Base-by-base conservation (phyloP, 176 grass and related monocot species). In the Echinochloa phyllopogon region DNA sequence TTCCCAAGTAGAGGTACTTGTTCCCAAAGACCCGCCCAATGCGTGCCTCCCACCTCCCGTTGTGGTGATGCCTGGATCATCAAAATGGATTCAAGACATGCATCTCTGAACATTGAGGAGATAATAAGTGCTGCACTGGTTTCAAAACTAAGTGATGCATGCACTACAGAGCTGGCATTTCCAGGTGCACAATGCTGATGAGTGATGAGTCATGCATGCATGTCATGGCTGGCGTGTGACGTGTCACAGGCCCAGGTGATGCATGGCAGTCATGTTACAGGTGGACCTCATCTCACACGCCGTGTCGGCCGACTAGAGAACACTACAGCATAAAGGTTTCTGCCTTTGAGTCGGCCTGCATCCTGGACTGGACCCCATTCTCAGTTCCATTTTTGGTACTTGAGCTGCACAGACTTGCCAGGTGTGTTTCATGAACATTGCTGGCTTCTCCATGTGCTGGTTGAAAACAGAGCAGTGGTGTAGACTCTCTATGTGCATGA, bases 1-100 rank as follows among this genome's bases (percentile, higher is more conserved):
- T 98, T 77, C 96, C 96, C 56, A 98, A 36, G 74, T 95, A 98
- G 61, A 96, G 91, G 77, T 99, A 99, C 74, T 99, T 99, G 83
- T 94, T 96, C 43, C 96, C 94, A 27, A 91, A 80, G 37, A 94
- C 93, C 59, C 91, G 69, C 56, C 96, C 94, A 62, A 96, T 94
- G 18, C 96, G 87, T 2, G 96, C 96, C 67, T 99, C 96, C 96
- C 96, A 99, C 63, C 96, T 87, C 6, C 96, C 94, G 40, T 99
- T 94, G 59, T 96, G 91, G 77, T 96, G 96, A 64, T 99, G 96
- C 81, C 96, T 99, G 44, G 6, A 89, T 8, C 73, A 78, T 85
- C n/a, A 60, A 79, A n/a, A 33, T 33, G 12, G 13, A 45, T 36
- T 81, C 29, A 67, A 57, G 16, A 29, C 12, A 69, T 38, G 20